phyloP scores from a whole-genome alignment of 371 early-diverging fungal species.

The Mucor circinelloides region DNA sequence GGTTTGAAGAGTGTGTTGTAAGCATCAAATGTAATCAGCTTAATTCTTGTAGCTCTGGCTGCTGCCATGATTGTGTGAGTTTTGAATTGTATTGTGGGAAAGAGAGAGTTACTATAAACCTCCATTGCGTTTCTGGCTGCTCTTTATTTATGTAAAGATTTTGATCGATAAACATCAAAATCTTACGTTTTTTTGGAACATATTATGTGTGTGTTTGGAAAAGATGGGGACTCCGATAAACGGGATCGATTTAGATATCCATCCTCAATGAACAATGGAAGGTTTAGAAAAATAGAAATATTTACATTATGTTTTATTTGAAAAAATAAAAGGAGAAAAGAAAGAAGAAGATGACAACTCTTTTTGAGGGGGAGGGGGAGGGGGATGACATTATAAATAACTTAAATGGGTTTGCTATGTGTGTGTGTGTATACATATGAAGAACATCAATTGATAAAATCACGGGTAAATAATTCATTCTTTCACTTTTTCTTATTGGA shows the following conservation, averaged over 20 bases:
- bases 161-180: not conserved
- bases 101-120: not conserved
- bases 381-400: not conserved
- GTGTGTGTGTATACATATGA: not conserved
- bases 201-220: not conserved
- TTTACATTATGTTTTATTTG: not conserved
- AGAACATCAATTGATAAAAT: not conserved
- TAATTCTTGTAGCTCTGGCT: conserved; percentile 18
- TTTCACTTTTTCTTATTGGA: conserved; percentile 4
- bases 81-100: not conserved
- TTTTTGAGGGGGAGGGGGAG: not conserved
- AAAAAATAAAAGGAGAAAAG: not conserved
- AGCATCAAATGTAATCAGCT: conserved; percentile 45
- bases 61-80: not conserved
- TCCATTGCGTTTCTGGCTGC: not conserved
- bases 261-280: not conserved
- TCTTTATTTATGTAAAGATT: not conserved
- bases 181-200: conserved; percentile 6
- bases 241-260: not conserved
- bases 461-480: not conserved
- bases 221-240: not conserved
- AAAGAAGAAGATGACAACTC: not conserved
- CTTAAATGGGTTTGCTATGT: not conserved
- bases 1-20: conserved; percentile 46
- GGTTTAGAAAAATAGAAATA: not conserved